Evolutionary conservation across 495 filamentous ascomycete species (phyloP), one percentile per base, ranked within the genome.

Genomic region (Aeminium ludgeri): DNA sequence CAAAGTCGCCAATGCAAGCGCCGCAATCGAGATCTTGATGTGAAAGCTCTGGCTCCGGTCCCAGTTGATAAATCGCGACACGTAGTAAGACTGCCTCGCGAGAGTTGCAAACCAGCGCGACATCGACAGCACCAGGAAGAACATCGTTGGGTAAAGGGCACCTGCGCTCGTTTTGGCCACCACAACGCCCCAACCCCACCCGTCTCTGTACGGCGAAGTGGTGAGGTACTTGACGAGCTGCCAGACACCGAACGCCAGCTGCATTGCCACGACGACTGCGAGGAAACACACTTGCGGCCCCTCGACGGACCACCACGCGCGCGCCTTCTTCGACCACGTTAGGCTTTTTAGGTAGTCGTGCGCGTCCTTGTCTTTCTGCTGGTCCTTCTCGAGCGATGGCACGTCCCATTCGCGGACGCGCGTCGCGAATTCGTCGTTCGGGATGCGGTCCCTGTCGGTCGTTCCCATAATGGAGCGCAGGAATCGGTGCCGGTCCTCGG

Each of bases 51-150:
- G 60, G 17, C 50, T 53, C 25, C 59, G 38, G 45, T 63, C 59
- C 59, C 59, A 63, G 44, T 63, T 60, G 46, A 61, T 54, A 43
- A 63, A 59, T 18, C 56, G 47, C 13, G 54, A 57, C 30, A 63
- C 40, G 41, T 43, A 48, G 30, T 59, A 57, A 1, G 41, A 56
- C 25, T 50, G 38, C 10, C 60, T 46, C 1, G 56, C 34, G 18
- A 53, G 52, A 0, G 59, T 61, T 29, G 59, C 46, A 18, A 60
- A 55, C 29, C 57, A 59, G 30, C 59, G 44, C 10, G 50, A 56
- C 60, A 63, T 63, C 34, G 53, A 57, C 15, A 61, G 44, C 11
- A 63, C 39, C 29, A 63, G 41, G 46, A 63, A 60, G 51, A 63
- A 63, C n/a, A 63, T 43, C 17, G 60, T 63, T 30, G 60, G 60